Conservation (phyloP, 1,284 basidiomycete genomes). For the Pseudozyma hubeiensis region DNA sequence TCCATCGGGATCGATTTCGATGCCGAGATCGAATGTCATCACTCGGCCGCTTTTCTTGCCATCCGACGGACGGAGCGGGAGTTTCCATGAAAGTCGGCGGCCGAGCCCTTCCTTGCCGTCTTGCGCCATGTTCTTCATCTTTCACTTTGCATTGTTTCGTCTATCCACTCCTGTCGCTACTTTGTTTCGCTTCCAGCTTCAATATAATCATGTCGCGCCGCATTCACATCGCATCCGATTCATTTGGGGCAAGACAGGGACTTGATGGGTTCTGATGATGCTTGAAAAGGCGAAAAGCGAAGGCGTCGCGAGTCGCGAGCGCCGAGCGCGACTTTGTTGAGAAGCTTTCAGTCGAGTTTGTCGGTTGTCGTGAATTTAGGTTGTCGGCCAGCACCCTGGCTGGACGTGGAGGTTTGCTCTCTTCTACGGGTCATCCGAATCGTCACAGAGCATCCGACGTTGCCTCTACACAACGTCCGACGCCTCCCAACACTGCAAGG, state of each 20-base stretch:
- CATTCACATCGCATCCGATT: too few relatives aligned
- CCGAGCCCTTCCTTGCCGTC: not conserved
- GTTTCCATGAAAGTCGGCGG: not conserved
- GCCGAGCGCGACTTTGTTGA: constrained; percentile 1
- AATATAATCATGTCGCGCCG: too few relatives aligned
- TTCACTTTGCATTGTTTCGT: not conserved
- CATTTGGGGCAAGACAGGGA: too few relatives aligned
- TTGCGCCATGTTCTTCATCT: not conserved
- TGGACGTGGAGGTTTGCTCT: constrained; percentile 9
- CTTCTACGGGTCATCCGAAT: not conserved
- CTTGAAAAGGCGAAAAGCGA: too few relatives aligned
- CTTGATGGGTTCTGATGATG: too few relatives aligned
- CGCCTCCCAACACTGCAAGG: not conserved
- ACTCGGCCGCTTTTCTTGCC: constrained; percentile 35
- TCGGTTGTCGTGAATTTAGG: not conserved
- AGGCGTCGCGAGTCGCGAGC: too few relatives aligned
- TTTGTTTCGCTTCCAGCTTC: too few relatives aligned
- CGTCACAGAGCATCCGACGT: not conserved
- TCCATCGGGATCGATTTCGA: constrained; percentile 35
- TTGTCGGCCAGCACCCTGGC: not conserved
- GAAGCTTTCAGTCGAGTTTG: constrained; percentile 5
- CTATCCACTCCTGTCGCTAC: too few relatives aligned
- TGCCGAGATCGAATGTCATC: constrained; percentile 41
- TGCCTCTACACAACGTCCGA: not conserved
- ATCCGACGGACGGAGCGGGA: constrained; percentile 24